These are phyloP conservation scores for Nicotiana sylvestris DNA, from an alignment of 257 asterid genomes.

Conservation along the genomic window DNA sequence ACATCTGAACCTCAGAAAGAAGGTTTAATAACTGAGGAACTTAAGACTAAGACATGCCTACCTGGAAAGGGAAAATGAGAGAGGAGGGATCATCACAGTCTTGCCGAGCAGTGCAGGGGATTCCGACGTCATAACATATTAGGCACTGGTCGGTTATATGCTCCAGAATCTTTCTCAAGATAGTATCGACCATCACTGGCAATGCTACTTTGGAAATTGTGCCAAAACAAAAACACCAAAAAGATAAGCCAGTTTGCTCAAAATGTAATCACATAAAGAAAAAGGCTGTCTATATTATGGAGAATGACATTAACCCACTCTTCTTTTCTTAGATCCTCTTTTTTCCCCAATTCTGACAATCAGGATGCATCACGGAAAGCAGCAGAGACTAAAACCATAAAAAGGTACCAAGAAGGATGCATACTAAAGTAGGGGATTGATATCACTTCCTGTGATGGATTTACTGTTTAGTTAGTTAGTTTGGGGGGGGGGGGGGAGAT, in stretches of 20 bases:
- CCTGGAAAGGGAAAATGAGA: constrained; percentile 96
- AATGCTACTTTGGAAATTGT: constrained; percentile 46
- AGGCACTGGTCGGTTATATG: constrained; percentile 94
- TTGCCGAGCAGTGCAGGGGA: constrained; percentile 82
- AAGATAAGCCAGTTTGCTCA: not conserved
- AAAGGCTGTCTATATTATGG: too few relatives aligned
- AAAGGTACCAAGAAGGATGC: too few relatives aligned
- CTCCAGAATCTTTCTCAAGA: constrained; percentile 60
- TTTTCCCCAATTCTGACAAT: too few relatives aligned
- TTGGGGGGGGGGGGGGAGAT: too few relatives aligned
- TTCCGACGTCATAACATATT: constrained; percentile 77
- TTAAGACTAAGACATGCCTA: constrained; percentile 17
- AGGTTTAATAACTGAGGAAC: not conserved
- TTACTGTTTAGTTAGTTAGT: too few relatives aligned
- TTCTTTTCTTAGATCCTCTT: too few relatives aligned
- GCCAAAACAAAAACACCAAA: not conserved
- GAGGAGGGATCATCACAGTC: constrained; percentile 70
- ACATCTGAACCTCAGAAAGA: not conserved
- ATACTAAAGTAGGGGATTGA: too few relatives aligned
- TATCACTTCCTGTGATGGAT: too few relatives aligned
- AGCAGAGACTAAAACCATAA: too few relatives aligned
- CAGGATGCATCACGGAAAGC: too few relatives aligned
- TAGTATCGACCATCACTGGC: constrained; percentile 82
- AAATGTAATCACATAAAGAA: not conserved
- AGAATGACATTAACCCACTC: too few relatives aligned